These are phyloP conservation scores for Fraxinus anomala DNA, from an alignment of 257 asterid species.

Conservation along the genomic window DNA sequence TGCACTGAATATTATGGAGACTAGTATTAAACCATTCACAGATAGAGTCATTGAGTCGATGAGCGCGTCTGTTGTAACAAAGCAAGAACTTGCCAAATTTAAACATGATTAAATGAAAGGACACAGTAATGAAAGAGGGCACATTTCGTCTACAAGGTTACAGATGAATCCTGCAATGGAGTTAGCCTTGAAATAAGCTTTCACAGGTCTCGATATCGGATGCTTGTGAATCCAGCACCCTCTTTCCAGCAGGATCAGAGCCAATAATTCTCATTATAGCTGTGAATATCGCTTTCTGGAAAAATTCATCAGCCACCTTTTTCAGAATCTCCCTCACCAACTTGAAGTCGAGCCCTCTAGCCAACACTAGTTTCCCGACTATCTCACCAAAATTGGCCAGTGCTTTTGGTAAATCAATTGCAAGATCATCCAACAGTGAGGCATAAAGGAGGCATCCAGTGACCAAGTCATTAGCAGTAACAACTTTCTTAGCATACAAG, in stretches of 20 bases:
- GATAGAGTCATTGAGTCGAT: too few relatives aligned
- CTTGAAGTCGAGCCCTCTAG: conserved; percentile 64
- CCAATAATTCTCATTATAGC: conserved; percentile 40
- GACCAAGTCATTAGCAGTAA: conserved; percentile 44
- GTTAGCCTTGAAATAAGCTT: background rate
- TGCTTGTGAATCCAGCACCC: conserved; percentile 63
- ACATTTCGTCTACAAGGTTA: too few relatives aligned
- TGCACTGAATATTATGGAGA: too few relatives aligned
- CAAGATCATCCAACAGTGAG: conserved; percentile 67
- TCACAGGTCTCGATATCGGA: conserved; percentile 64
- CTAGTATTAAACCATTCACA: too few relatives aligned
- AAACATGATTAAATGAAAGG: too few relatives aligned
- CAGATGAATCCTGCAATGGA: too few relatives aligned
- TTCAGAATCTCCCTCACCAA: conserved; percentile 57
- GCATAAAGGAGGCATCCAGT: conserved; percentile 60
- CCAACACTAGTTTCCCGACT: conserved; percentile 59
- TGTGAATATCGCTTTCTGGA: conserved; percentile 56
- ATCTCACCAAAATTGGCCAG: conserved; percentile 77
- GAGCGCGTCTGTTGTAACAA: too few relatives aligned
- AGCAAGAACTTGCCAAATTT: too few relatives aligned
- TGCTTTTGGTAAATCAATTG: conserved; percentile 88
- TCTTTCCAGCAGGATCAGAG: conserved; percentile 51
- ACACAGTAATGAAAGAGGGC: too few relatives aligned
- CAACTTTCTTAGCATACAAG: conserved; percentile 49
- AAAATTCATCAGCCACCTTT: conserved; percentile 58